Evolutionary conservation across 106 monocot species (phyloP), one percentile per base, ranked within the genome.

Genomic region (Dendrobium nobile): DNA sequence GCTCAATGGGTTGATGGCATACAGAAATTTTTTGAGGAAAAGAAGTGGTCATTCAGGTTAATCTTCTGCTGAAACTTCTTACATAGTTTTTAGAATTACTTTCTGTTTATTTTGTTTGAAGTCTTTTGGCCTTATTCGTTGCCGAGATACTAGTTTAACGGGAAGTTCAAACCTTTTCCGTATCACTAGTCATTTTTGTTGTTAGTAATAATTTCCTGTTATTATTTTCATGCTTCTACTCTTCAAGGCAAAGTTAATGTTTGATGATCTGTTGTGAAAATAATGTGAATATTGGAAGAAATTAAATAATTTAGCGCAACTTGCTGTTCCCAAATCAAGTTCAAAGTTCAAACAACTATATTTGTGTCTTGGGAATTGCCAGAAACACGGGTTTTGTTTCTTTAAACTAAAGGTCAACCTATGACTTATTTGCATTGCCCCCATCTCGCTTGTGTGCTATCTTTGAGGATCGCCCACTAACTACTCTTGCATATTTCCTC

Each of bases 1-100:
- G 80, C 89, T 72, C 84, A 87, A 54, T 88, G 88, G 87, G 77
- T 93, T 79, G 87, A 82, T 84, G 91, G 88, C 37, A 83, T 90
- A 74, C 77, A 84, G 61, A 93, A 91, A 76, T 91, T 87, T 81
- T 88, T 99, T 77, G 84, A 95, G 82, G 99, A 99, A 82, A 91
- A 95, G 47, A 88, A 88, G 73, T 93, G 92, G 95, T 26, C 41
- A 82, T 99, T 99, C 86, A 99, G 99, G 99, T 98, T 18, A 59
- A 43, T 41, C 4, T 41, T 74, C 7, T 44, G 8, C 9, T 43
- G 43, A 42, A 41, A 44, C 22, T 74, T 74, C 7, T 74, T 19
- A 44, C 1, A 4, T 44, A 19, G 19, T 16, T 74, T 19, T 41
- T n/a, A 43, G 15, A 9, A 9, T 19, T 74, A 44, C n/a, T 37